A percentile compares a stretch with the other conserved stretches of the same genome.
These are phyloP conservation scores for Chamaecyparis obtusa DNA, from an alignment of 75 land plant genomes.

Conservation along the genomic window DNA sequence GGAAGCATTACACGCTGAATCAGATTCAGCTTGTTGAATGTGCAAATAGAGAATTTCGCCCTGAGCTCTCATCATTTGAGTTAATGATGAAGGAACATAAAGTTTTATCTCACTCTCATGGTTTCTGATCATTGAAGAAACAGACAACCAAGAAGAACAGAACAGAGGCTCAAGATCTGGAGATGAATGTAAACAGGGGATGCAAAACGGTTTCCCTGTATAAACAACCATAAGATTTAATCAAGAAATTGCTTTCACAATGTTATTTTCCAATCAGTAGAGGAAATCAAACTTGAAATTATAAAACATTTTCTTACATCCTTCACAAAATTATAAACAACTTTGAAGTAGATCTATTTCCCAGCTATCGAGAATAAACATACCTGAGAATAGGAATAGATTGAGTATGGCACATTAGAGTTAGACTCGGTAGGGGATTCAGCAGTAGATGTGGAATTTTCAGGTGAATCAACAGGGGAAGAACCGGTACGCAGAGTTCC, in stretches of 20 bases:
- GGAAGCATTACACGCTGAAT: not conserved
- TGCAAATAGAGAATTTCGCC: not conserved
- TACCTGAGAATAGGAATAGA: not conserved
- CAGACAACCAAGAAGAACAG: not conserved
- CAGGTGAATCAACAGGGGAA: not conserved
- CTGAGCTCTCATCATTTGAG: not conserved
- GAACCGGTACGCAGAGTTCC: not conserved
- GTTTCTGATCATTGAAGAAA: slow-evolving; percentile 9
- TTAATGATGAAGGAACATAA: not conserved
- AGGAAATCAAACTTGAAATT: not conserved
- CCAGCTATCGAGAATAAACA: not conserved
- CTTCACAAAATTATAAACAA: not conserved
- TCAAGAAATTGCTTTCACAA: not conserved
- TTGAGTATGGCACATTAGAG: not conserved
- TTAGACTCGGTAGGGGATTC: not conserved
- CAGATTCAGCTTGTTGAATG: not conserved
- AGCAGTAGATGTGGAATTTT: not conserved
- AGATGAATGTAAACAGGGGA: not conserved
- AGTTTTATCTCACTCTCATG: not conserved
- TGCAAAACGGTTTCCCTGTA: not conserved
- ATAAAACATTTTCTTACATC: not conserved
- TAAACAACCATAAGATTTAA: not conserved
- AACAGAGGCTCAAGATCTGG: not conserved
- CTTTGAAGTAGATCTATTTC: not conserved
- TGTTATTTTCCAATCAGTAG: not conserved